Conservation (phyloP, 352 stramenopile genomes). For the Phytophthora chlamydospora region DNA sequence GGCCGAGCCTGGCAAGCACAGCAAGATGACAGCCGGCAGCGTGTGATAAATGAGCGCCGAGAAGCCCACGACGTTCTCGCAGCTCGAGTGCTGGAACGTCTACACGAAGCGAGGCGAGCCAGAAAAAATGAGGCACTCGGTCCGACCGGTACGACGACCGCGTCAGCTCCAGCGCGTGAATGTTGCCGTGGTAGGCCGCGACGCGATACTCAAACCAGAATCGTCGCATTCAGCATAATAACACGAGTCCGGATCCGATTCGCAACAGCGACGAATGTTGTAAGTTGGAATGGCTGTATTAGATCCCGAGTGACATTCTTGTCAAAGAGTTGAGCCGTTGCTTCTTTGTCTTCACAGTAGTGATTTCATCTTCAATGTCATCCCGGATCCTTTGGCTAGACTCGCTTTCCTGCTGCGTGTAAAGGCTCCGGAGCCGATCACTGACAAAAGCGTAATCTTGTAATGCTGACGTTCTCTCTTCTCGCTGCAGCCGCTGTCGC, state of each 20-base stretch:
- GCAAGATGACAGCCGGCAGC: slow-evolving; percentile 58
- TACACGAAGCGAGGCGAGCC: slow-evolving; percentile 56
- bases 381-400: neutral
- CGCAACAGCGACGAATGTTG: too few species aligned
- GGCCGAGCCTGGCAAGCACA: slow-evolving; percentile 63
- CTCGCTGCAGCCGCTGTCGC: neutral
- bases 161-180: too few species aligned
- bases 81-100: slow-evolving; percentile 68
- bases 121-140: too few species aligned
- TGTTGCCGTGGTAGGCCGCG: too few species aligned
- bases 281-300: too few species aligned
- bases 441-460: slow-evolving; percentile 3
- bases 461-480: neutral
- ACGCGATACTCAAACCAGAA: too few species aligned
- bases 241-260: too few species aligned
- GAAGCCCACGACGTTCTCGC: slow-evolving; percentile 83
- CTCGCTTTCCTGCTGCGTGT: neutral
- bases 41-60: slow-evolving; percentile 75
- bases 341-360: neutral
- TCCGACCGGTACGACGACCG: too few species aligned
- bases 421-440: neutral
- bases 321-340: slow-evolving; percentile 84
- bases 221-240: too few species aligned
- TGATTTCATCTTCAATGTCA: slow-evolving; percentile 10
- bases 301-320: too few species aligned